A percentile compares a stretch with the other conserved stretches of the same genome.
Conservation (phyloP, 345 rosid genomes). For the Hibiscus syriacus region DNA sequence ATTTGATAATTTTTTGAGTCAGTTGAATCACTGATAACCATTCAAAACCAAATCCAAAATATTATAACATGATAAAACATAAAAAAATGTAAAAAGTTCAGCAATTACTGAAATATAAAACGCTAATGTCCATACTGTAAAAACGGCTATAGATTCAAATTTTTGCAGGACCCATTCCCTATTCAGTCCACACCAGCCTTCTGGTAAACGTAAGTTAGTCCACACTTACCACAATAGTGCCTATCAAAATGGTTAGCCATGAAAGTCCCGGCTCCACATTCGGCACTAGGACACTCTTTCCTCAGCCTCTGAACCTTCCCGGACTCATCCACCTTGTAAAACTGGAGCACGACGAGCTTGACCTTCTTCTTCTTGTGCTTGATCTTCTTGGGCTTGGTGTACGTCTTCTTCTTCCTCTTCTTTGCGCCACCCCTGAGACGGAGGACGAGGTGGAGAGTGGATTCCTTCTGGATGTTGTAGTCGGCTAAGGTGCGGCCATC, state of each 20-base stretch:
- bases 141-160: not conserved
- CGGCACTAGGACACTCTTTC: conserved; percentile 60
- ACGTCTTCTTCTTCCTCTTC: conserved; percentile 69
- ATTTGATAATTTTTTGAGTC: not conserved
- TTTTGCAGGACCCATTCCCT: not conserved
- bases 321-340: conserved; percentile 57
- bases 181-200: conserved; percentile 47
- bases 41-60: not conserved
- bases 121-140: not conserved
- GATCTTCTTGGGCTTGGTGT: conserved; percentile 69
- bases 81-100: conserved; percentile 3
- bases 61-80: not conserved
- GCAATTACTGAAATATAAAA: not conserved
- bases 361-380: conserved; percentile 70
- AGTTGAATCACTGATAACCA: not conserved
- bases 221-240: conserved; percentile 73
- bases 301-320: conserved; percentile 57
- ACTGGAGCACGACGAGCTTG: conserved; percentile 59
- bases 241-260: conserved; percentile 70
- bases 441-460: conserved; percentile 44
- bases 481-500: conserved; percentile 51
- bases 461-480: conserved; percentile 52
- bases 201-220: conserved; percentile 63
- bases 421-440: conserved; percentile 51
- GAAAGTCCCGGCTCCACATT: conserved; percentile 64